Percentiles rank a stretch among this genome's conserved stretches.
phyloP scores from a whole-genome alignment of 352 stramenopile genomes.

The Phytophthora citrophthora region DNA sequence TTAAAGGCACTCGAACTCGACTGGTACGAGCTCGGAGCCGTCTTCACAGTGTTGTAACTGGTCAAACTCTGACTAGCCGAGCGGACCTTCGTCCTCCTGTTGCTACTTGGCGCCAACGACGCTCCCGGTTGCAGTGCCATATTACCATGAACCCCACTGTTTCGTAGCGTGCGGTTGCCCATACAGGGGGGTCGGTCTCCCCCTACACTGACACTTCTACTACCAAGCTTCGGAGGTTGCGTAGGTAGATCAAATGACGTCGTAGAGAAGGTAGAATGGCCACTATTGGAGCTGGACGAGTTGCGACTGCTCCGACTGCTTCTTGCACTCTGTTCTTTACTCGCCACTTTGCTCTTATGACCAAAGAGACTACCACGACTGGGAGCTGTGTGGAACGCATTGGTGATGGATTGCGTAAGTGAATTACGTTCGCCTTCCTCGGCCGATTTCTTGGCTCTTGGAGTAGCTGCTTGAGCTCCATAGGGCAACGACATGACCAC shows the following conservation, averaged over 20 bases:
- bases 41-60: slow-evolving; percentile 28
- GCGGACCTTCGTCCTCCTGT: slow-evolving; percentile 19
- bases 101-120: slow-evolving; percentile 7
- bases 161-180: slow-evolving; percentile 23
- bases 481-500: slow-evolving; percentile 53
- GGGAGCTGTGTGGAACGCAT: slow-evolving; percentile 30
- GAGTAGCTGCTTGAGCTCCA: slow-evolving; percentile 41
- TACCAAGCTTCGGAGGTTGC: slow-evolving; percentile 37
- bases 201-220: slow-evolving; percentile 37
- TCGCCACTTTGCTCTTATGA: slow-evolving; percentile 14
- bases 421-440: slow-evolving; percentile 30
- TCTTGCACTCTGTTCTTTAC: slow-evolving; percentile 3
- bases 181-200: slow-evolving; percentile 25
- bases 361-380: slow-evolving; percentile 35
- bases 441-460: slow-evolving; percentile 28
- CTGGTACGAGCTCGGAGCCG: slow-evolving; percentile 20
- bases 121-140: slow-evolving; percentile 20
- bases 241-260: slow-evolving; percentile 26
- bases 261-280: slow-evolving; percentile 30
- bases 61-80: slow-evolving; percentile 23
- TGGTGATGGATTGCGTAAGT: slow-evolving; percentile 33
- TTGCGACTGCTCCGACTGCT: slow-evolving; percentile 17
- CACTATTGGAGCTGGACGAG: slow-evolving; percentile 14
- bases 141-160: slow-evolving; percentile 37
- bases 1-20: slow-evolving; percentile 29